Conservation (phyloP, 2,329 filamentous ascomycete genomes). For the Xylariaceae sp. region DNA sequence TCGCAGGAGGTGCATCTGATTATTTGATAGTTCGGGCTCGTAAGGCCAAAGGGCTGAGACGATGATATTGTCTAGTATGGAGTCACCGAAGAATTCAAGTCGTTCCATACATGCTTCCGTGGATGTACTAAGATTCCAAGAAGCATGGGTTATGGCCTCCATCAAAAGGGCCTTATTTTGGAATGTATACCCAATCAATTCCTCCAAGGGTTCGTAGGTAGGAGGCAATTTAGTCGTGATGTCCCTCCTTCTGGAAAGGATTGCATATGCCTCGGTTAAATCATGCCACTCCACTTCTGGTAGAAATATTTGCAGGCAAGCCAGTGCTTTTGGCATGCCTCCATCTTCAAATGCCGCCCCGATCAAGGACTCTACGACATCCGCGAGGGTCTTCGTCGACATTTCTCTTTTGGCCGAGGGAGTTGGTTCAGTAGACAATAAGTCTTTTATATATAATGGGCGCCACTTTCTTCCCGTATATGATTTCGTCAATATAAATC, state of each 20-base stretch:
- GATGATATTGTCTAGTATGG: conserved; percentile 81
- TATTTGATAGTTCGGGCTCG: conserved; percentile 51
- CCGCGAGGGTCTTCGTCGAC: conserved; percentile 80
- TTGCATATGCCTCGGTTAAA: conserved; percentile 49
- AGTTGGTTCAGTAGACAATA: conserved; percentile 35
- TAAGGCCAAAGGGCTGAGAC: conserved; percentile 64
- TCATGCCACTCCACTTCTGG: conserved; percentile 62
- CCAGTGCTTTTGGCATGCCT: conserved; percentile 66
- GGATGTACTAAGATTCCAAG: conserved; percentile 52
- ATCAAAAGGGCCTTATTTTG: conserved; percentile 70
- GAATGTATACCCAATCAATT: conserved; percentile 76
- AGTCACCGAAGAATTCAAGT: conserved; percentile 87
- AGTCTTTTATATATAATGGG: conserved; percentile 63
- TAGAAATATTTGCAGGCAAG: conserved; percentile 72
- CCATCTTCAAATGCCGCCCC: conserved; percentile 77
- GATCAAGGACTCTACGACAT: conserved; percentile 85
- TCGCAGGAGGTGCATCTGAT: conserved; percentile 77
- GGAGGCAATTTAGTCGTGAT: conserved; percentile 46
- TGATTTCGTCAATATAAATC: conserved; percentile 71
- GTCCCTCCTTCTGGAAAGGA: conserved; percentile 53
- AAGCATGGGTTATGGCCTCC: conserved; percentile 83
- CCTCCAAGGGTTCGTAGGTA: conserved; percentile 61
- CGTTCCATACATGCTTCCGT: conserved; percentile 64
- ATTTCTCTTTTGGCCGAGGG: conserved; percentile 17
- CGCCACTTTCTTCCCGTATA: conserved; percentile 79